These are phyloP conservation scores for Oidiodendron maius DNA, from an alignment of 495 filamentous ascomycete genomes.

Conservation along the genomic window DNA sequence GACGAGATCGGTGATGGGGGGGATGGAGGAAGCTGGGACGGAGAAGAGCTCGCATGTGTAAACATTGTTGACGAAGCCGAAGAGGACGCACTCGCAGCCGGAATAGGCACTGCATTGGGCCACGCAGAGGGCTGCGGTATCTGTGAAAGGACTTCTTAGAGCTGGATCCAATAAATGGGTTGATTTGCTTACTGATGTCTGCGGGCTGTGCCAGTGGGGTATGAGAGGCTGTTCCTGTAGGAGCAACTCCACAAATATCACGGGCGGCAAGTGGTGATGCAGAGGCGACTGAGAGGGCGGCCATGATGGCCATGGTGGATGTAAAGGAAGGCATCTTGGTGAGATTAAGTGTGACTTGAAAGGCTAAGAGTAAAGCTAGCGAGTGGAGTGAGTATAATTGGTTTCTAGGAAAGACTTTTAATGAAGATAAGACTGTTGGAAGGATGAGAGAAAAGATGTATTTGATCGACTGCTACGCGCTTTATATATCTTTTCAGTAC, in stretches of 20 bases:
- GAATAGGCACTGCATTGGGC: slow-evolving; percentile 17
- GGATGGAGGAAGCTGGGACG: slow-evolving; percentile 1
- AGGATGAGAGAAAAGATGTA: neutral
- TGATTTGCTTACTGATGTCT: slow-evolving; percentile 2
- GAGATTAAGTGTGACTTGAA: neutral
- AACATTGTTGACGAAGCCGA: slow-evolving; percentile 16
- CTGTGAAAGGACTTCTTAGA: slow-evolving; percentile 1
- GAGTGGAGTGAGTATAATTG: neutral
- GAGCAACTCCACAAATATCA: slow-evolving; percentile 1
- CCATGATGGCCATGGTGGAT: neutral
- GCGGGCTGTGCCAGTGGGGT: slow-evolving; percentile 1
- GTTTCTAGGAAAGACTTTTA: neutral
- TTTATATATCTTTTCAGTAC: neutral
- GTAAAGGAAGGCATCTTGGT: slow-evolving; percentile 6
- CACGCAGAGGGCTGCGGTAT: slow-evolving; percentile 6
- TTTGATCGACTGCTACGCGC: neutral
- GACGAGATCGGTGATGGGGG: neutral
- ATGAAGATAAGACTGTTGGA: neutral
- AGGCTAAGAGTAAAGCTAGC: too few species aligned
- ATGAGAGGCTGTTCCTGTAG: neutral
- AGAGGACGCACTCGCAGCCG: slow-evolving; percentile 15
- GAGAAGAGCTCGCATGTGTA: slow-evolving; percentile 11
- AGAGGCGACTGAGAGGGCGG: neutral
- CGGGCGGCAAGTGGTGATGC: neutral
- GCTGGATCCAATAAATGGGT: neutral